Percentiles rank a stretch among this genome's conserved stretches.
Conservation (phyloP, 305 asterid species). For the Nicotiana rustica region DNA sequence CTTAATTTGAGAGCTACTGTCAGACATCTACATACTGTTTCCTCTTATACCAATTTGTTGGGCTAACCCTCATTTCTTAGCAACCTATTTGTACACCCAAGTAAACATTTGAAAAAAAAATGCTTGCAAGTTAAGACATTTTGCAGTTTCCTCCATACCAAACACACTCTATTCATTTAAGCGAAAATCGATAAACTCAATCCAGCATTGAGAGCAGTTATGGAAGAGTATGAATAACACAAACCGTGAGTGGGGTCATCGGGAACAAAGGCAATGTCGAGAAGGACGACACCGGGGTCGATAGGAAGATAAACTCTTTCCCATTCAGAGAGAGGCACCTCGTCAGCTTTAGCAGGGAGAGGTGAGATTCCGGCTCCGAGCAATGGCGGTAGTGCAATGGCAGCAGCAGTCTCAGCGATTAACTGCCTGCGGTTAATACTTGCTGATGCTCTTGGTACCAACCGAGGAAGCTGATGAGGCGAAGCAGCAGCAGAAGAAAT, state of each 20-base stretch:
- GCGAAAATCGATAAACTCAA: neutral
- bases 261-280: conserved; percentile 87
- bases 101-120: neutral
- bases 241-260: conserved; percentile 85
- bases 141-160: conserved; percentile 8
- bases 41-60: no score
- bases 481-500: no score
- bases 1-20: no score
- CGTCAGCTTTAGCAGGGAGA: conserved; percentile 60
- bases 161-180: neutral
- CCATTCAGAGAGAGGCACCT: conserved; percentile 81
- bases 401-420: conserved; percentile 55
- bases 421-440: conserved; percentile 63
- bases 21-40: no score
- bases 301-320: conserved; percentile 86
- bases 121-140: neutral
- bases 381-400: conserved; percentile 49
- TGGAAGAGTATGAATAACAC: neutral
- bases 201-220: neutral
- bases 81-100: neutral
- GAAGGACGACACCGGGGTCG: conserved; percentile 93
- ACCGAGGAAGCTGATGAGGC: conserved; percentile 25
- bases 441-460: conserved; percentile 37
- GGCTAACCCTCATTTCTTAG: no score
- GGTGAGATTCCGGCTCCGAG: conserved; percentile 32